These are phyloP conservation scores for Penicillium sp. DNA, from an alignment of 2,329 filamentous ascomycete species.

Conservation along the genomic window DNA sequence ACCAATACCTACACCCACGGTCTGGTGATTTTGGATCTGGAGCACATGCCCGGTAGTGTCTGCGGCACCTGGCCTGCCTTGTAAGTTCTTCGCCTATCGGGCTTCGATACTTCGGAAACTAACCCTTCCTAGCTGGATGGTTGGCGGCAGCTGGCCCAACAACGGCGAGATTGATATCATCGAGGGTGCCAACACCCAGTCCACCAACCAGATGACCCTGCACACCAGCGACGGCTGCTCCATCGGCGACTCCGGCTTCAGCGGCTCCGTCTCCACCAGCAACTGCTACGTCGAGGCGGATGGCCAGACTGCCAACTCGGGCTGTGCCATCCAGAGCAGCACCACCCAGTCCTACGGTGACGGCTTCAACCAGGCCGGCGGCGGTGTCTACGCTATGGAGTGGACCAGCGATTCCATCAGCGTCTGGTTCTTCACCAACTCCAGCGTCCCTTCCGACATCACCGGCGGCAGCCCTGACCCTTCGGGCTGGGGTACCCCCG, in stretches of 20 bases:
- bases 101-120: too few relatives aligned
- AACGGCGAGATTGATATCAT: slow-evolving; percentile 77
- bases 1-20: slow-evolving; percentile 63
- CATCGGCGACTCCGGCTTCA: slow-evolving; percentile 52
- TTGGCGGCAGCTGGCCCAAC: slow-evolving; percentile 68
- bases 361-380: slow-evolving; percentile 67
- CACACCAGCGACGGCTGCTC: slow-evolving; percentile 64
- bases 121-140: slow-evolving; percentile 41
- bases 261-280: slow-evolving; percentile 47
- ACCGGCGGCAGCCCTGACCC: slow-evolving; percentile 61
- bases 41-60: slow-evolving; percentile 68
- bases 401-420: slow-evolving; percentile 72
- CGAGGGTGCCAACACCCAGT: slow-evolving; percentile 68
- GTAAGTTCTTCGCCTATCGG: too few relatives aligned
- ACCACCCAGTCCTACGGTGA: slow-evolving; percentile 59
- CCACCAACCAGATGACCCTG: slow-evolving; percentile 62
- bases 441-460: slow-evolving; percentile 63
- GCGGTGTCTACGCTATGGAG: slow-evolving; percentile 71
- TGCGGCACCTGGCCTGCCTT: slow-evolving; percentile 74
- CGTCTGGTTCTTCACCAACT: slow-evolving; percentile 80
- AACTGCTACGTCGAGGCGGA: slow-evolving; percentile 58
- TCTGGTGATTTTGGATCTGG: slow-evolving; percentile 69
- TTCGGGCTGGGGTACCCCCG: slow-evolving; percentile 64
- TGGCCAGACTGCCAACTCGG: slow-evolving; percentile 48
- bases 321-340: slow-evolving; percentile 58